A percentile compares a stretch with the other conserved stretches of the same genome.
Conservation (phyloP, 306 rosid genomes). For the Lotus japonicus region DNA sequence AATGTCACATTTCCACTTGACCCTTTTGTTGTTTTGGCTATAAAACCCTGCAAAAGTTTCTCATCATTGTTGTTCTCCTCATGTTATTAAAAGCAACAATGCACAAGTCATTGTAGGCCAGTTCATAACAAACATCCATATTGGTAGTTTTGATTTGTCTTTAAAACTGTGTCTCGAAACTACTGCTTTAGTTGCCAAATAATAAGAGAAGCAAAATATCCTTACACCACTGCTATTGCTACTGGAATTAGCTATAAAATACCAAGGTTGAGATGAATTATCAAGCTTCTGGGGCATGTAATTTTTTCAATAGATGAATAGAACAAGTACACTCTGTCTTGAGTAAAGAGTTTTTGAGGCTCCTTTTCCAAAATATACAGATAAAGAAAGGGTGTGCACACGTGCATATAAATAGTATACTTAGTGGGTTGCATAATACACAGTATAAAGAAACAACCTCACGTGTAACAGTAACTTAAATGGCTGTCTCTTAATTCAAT, state of each 20-base stretch:
- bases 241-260: too few relatives aligned
- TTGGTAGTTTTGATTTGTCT: background rate
- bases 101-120: background rate
- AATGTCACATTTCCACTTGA: background rate
- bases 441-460: conserved; percentile 31
- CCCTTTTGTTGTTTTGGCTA: background rate
- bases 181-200: background rate
- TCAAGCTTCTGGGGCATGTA: background rate
- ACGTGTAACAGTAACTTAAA: conserved; percentile 53
- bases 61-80: background rate
- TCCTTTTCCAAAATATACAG: conserved; percentile 19
- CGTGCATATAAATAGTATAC: conserved; percentile 38
- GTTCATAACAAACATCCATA: background rate
- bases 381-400: conserved; percentile 39
- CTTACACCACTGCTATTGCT: background rate
- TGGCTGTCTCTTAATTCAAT: conserved; percentile 45
- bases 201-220: background rate
- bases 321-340: conserved; percentile 13
- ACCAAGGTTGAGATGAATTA: background rate
- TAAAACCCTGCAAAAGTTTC: background rate
- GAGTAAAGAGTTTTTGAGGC: conserved; percentile 9
- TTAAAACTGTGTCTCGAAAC: background rate
- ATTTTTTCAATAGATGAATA: background rate
- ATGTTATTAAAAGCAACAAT: background rate
- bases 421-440: conserved; percentile 27